These are phyloP conservation scores for Citeromyces matritensis DNA, from an alignment of 805 yeast genomes.

Conservation along the genomic window DNA sequence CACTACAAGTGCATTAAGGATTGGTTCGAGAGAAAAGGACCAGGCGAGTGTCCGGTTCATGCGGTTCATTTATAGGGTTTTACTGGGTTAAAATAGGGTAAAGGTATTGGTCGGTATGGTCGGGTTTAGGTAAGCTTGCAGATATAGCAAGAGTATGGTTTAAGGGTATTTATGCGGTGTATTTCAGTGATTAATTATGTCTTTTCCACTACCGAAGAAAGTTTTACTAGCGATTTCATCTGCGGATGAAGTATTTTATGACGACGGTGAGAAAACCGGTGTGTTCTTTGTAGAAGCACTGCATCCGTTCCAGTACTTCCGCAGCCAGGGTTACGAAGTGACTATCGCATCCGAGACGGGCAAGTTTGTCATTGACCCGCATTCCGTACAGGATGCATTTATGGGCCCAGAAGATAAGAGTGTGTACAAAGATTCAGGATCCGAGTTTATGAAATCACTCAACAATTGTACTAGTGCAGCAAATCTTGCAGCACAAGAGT, in stretches of 20 bases:
- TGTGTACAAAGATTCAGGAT: slow-evolving; percentile 19
- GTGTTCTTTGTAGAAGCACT: slow-evolving; percentile 40
- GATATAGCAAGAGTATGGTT: too few species aligned
- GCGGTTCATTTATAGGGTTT: slow-evolving; percentile 18
- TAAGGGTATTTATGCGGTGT: too few species aligned
- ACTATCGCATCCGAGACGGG: slow-evolving; percentile 48
- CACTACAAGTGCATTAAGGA: slow-evolving; percentile 82
- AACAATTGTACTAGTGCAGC: slow-evolving; percentile 26
- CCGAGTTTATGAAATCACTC: slow-evolving; percentile 24
- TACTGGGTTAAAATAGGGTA: neutral
- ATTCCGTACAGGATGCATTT: slow-evolving; percentile 26
- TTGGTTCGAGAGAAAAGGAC: slow-evolving; percentile 83
- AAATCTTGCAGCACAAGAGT: slow-evolving; percentile 33
- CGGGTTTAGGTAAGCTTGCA: too few species aligned
- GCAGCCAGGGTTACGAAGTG: slow-evolving; percentile 32
- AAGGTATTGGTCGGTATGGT: neutral
- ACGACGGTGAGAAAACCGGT: slow-evolving; percentile 48
- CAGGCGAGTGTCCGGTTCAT: slow-evolving; percentile 81
- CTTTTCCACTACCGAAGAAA: slow-evolving; percentile 7
- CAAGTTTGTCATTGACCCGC: slow-evolving; percentile 37
- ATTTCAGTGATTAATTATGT: too few species aligned
- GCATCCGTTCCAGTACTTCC: slow-evolving; percentile 39
- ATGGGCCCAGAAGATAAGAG: slow-evolving; percentile 26
- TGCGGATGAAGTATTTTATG: slow-evolving; percentile 30
- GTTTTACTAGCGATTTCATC: slow-evolving; percentile 29